Conservation (phyloP, 1,284 basidiomycete species). For the Pseudomicrostroma phylloplanum region DNA sequence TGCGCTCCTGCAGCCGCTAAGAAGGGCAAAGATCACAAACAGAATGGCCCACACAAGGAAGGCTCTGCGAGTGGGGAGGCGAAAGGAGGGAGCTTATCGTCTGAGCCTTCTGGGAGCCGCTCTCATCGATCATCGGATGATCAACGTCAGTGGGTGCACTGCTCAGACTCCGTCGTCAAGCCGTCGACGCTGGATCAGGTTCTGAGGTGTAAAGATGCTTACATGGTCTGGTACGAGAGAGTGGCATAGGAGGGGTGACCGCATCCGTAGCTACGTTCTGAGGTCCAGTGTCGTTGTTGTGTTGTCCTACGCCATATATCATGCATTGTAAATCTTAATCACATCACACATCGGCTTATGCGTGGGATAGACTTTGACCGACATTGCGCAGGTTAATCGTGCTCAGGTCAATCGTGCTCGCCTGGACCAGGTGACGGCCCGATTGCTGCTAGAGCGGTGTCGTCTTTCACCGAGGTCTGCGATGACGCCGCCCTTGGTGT, state of each 20-base stretch:
- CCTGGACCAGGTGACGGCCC: too few relatives aligned
- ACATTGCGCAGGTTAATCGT: too few relatives aligned
- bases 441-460: too few relatives aligned
- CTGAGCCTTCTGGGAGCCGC: background rate
- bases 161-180: conserved; percentile 70
- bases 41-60: background rate
- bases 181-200: conserved; percentile 78
- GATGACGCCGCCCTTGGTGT: too few relatives aligned
- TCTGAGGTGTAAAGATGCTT: conserved; percentile 71
- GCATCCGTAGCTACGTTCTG: background rate
- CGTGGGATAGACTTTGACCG: too few relatives aligned
- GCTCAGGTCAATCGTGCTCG: too few relatives aligned
- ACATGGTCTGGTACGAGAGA: conserved; percentile 81
- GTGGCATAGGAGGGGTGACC: conserved; percentile 41
- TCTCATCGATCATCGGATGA: conserved; percentile 16
- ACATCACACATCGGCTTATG: too few relatives aligned
- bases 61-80: background rate
- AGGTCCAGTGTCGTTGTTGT: too few relatives aligned
- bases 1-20: background rate
- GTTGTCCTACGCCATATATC: too few relatives aligned
- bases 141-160: conserved; percentile 76
- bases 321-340: too few relatives aligned
- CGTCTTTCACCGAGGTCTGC: too few relatives aligned
- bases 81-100: conserved; percentile 6
- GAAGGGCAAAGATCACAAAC: background rate